Conservation (phyloP, 2,329 filamentous ascomycete genomes). For the Epichloe typhina region DNA sequence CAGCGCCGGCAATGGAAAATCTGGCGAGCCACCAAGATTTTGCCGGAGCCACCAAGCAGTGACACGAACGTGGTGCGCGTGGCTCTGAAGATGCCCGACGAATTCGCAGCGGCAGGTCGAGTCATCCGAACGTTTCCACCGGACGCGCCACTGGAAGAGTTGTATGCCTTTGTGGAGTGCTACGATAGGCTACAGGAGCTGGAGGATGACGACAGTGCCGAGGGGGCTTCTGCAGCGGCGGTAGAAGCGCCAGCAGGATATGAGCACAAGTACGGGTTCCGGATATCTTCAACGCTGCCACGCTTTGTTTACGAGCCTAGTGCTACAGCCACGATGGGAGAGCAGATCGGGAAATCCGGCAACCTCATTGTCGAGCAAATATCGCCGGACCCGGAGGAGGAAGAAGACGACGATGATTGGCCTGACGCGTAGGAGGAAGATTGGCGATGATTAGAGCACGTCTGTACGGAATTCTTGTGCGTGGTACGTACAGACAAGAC, state of each 20-base stretch:
- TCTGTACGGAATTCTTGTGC: neutral
- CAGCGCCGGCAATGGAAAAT: constrained; percentile 55
- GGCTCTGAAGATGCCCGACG: constrained; percentile 49
- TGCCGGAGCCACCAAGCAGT: constrained; percentile 49
- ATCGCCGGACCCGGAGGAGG: constrained; percentile 21
- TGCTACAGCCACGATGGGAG: constrained; percentile 49
- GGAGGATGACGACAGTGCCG: constrained; percentile 20
- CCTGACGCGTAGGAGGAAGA: constrained; percentile 3
- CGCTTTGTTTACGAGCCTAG: constrained; percentile 65
- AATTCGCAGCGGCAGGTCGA: constrained; percentile 47
- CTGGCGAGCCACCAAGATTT: constrained; percentile 61
- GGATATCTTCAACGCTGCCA: constrained; percentile 74
- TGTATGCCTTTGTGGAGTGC: constrained; percentile 95
- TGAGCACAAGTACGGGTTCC: constrained; percentile 72
- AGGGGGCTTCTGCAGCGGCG: neutral
- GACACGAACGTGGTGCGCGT: constrained; percentile 61
- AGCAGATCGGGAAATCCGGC: constrained; percentile 67
- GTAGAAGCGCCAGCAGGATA: constrained; percentile 31
- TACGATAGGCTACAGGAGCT: constrained; percentile 54
- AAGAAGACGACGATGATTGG: constrained; percentile 15
- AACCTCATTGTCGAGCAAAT: constrained; percentile 76
- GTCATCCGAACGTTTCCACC: constrained; percentile 63
- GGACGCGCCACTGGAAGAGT: constrained; percentile 64
- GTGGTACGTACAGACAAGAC: no score
- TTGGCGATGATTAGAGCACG: constrained; percentile 11